These are phyloP conservation scores for Solanum hybrid DNA, from an alignment of 305 asterid genomes.

Conservation along the genomic window DNA sequence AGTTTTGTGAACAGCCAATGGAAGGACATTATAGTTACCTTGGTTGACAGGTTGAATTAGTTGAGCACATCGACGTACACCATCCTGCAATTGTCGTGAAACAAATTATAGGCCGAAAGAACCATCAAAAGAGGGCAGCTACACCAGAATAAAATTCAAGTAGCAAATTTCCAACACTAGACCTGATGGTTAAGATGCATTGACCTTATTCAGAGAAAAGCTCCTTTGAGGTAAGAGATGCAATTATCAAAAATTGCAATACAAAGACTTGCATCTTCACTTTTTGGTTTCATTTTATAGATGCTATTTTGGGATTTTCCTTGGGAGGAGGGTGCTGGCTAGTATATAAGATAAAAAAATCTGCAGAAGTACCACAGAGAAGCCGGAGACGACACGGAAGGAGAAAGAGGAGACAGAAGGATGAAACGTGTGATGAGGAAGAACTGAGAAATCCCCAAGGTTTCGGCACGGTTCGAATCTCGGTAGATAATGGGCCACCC, in stretches of 20 bases:
- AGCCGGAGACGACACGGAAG: background rate
- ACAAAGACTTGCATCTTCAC: background rate
- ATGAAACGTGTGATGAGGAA: background rate
- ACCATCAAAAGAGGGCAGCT: background rate
- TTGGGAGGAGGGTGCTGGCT: background rate
- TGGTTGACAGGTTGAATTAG: constrained; percentile 39
- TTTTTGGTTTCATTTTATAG: background rate
- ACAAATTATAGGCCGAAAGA: constrained; percentile 2
- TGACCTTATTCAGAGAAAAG: background rate
- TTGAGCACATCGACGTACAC: constrained; percentile 35
- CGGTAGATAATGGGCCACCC: background rate
- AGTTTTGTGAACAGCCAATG: background rate
- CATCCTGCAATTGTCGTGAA: constrained; percentile 30
- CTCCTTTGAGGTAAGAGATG: background rate
- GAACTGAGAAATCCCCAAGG: background rate
- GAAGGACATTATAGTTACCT: constrained; percentile 28
- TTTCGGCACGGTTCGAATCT: background rate
- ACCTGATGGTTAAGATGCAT: background rate
- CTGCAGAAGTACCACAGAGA: background rate
- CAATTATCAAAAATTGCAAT: background rate
- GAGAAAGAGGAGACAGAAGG: background rate
- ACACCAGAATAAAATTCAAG: background rate
- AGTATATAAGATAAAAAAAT: background rate
- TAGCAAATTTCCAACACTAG: background rate
- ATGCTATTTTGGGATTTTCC: background rate